Evolutionary conservation across 2,329 filamentous ascomycete genomes (phyloP).

Genomic region (Chaetomium olivaceum): DNA sequence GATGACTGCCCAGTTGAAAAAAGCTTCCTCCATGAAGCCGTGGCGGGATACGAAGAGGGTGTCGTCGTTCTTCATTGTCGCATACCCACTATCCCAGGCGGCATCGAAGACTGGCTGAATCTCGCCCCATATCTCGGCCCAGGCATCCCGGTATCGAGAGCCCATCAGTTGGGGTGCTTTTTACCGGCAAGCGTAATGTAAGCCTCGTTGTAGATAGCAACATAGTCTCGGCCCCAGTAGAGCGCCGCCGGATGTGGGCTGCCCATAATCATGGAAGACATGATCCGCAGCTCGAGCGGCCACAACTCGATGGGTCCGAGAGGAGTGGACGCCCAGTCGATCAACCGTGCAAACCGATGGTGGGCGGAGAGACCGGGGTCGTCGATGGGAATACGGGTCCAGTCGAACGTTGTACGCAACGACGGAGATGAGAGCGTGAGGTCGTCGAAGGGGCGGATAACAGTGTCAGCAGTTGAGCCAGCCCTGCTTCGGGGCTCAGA

Average conservation of each 20-base stretch:
- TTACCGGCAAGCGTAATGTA: conserved; percentile 70
- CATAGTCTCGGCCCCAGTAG: conserved; percentile 76
- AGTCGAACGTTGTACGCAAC: conserved; percentile 67
- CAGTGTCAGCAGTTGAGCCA: conserved; percentile 30
- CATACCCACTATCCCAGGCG: conserved; percentile 69
- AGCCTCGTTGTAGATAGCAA: conserved; percentile 71
- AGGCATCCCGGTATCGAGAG: conserved; percentile 65
- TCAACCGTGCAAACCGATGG: conserved; percentile 68
- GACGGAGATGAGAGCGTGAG: conserved; percentile 38
- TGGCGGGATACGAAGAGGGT: conserved; percentile 70
- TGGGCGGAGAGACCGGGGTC: conserved; percentile 63
- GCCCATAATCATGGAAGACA: conserved; percentile 82
- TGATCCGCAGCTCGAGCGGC: conserved; percentile 69
- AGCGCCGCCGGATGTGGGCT: conserved; percentile 73
- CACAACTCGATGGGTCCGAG: conserved; percentile 76
- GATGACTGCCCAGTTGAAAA: conserved; percentile 81
- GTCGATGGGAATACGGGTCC: conserved; percentile 70
- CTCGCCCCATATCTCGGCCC: conserved; percentile 73
- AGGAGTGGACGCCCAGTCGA: conserved; percentile 72
- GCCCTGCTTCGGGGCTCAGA: conserved; percentile 33
- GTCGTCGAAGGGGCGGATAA: conserved; percentile 29
- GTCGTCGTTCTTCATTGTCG: conserved; percentile 83
- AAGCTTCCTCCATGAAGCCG: conserved; percentile 74
- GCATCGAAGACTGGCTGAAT: conserved; percentile 67
- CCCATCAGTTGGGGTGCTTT: conserved; percentile 78